Evolutionary conservation across 106 monocot genomes (phyloP), one percentile per base, ranked within the genome.

Genomic region (Allium fistulosum): DNA sequence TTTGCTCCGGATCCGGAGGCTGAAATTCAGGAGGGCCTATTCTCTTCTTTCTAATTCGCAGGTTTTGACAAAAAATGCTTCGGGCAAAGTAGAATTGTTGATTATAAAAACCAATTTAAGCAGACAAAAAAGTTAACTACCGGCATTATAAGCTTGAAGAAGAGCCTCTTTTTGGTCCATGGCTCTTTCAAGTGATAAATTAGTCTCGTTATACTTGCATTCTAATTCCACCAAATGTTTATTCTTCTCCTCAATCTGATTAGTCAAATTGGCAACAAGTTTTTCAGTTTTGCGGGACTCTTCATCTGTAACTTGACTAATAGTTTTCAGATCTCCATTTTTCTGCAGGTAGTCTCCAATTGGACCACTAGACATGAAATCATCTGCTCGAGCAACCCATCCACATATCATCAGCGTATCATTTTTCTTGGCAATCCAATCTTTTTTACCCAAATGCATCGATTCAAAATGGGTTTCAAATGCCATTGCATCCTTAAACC

Each of bases 351-450:
- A 49, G 10, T 68, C 74, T 9, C 78, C 80, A 58, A 90, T 65
- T 4, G 71, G 70, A 52, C 74, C 80, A 8, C 1, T 16, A 26
- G 74, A 57, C 56, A 86, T 65, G 59, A 83, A 90, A 60, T 90
- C 90, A 18, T 80, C 76, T 51, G 71, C 76, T 15, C 78, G 74
- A 48, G 90, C 90, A 58, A 90, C 53, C 90, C 90, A 90, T 67
- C 90, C 90, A 79, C 74, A 78, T 8, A 90, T 65, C 11, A 72
- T 69, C 4, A 14, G 0, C 4, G 22, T 70, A 49, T 26, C 67
- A 27, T 53, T 4, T 11, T 77, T 65, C 12, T 48, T 78, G 17
- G 69, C 76, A 50, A 52, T 46, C 77, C 75, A 79, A 59, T 76
- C 72, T 11, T 10, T 78, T 69, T 75, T 80, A 26, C 84, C 83